Percentiles rank a stretch among this genome's conserved stretches.
phyloP scores from a whole-genome alignment of 2,329 filamentous ascomycete genomes.

The Emergomyces africanus region DNA sequence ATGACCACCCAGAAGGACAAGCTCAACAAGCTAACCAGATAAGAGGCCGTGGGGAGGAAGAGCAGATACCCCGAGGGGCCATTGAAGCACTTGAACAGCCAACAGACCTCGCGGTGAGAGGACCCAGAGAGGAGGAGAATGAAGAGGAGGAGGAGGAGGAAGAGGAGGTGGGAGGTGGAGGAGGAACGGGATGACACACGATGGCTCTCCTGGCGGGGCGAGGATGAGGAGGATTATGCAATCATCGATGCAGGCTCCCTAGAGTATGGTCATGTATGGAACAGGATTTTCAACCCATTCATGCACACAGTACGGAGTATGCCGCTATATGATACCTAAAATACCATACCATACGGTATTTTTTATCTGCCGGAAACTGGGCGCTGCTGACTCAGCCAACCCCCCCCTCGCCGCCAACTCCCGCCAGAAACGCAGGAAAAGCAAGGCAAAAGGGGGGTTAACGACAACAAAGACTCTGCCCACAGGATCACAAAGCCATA shows the following conservation, averaged over 20 bases:
- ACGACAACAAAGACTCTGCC: no score
- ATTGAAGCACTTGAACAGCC: background rate
- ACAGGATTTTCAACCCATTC: background rate
- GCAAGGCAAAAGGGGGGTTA: no score
- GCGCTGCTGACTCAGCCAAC: background rate
- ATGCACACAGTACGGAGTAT: background rate
- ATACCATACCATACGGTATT: background rate
- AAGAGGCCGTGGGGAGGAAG: conserved; percentile 11
- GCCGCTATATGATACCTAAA: background rate
- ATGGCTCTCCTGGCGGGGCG: no score
- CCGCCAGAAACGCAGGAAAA: background rate
- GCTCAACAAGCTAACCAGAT: conserved; percentile 18
- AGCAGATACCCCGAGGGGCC: background rate
- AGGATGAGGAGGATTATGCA: no score
- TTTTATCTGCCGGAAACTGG: background rate
- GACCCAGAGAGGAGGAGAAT: background rate
- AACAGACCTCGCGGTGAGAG: background rate
- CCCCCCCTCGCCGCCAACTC: background rate
- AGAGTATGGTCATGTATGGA: background rate
- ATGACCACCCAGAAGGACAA: conserved; percentile 5
- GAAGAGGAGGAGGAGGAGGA: background rate
- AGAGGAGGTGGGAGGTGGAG: background rate
- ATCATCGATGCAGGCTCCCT: no score
- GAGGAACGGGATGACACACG: no score
- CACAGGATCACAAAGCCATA: conserved; percentile 23